These are phyloP conservation scores for Spergularia marina DNA, from an alignment of 148 eudicot species.

Conservation along the genomic window DNA sequence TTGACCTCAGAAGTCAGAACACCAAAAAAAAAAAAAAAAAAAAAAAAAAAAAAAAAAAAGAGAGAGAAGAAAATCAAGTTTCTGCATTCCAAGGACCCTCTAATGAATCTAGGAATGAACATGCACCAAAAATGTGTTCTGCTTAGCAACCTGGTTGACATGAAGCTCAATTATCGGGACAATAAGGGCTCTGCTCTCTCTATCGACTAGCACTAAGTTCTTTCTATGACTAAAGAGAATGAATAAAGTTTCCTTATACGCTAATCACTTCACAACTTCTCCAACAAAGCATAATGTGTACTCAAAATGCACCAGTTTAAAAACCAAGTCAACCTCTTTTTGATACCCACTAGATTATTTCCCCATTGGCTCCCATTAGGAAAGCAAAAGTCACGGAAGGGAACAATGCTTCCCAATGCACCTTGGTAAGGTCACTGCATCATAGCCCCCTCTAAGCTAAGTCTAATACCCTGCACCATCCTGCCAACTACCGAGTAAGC, in stretches of 20 bases:
- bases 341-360: not conserved
- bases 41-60: too few species aligned
- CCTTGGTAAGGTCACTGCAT: not conserved
- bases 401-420: not conserved
- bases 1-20: too few species aligned
- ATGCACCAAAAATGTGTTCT: too few species aligned
- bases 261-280: not conserved
- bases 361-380: not conserved
- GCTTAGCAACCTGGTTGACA: too few species aligned
- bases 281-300: not conserved
- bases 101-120: too few species aligned
- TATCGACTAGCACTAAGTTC: slow-evolving; percentile 4
- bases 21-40: too few species aligned
- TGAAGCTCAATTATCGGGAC: too few species aligned
- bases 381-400: not conserved
- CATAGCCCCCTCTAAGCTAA: not conserved
- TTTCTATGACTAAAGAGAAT: not conserved
- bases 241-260: not conserved
- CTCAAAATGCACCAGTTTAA: not conserved
- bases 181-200: too few species aligned
- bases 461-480: not conserved
- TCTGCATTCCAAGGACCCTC: too few species aligned
- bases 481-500: not conserved
- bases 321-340: too few species aligned
- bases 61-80: too few species aligned